phyloP scores from a whole-genome alignment of 352 stramenopile genomes.

The Globisporangium spiculum region DNA sequence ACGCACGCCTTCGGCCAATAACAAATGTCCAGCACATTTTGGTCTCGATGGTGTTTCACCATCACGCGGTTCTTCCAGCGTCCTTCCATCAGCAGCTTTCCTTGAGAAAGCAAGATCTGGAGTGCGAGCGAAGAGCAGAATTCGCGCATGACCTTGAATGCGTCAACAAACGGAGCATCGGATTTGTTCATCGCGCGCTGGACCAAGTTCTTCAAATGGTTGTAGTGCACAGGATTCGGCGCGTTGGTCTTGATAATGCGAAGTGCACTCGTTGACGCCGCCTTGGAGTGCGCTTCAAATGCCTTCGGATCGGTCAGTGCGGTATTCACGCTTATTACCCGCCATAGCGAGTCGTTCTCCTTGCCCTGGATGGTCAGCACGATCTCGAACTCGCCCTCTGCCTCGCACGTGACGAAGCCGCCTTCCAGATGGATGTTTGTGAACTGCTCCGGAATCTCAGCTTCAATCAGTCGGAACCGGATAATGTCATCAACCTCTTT shows the following conservation, averaged over 20 bases:
- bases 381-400: constrained; percentile 81
- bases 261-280: constrained; percentile 59
- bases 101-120: constrained; percentile 73
- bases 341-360: constrained; percentile 70
- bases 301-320: constrained; percentile 57
- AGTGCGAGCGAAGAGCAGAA: constrained; percentile 79
- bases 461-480: constrained; percentile 79
- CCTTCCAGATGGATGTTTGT: constrained; percentile 74
- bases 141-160: constrained; percentile 79
- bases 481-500: constrained; percentile 77
- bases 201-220: constrained; percentile 82
- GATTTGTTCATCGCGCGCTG: constrained; percentile 86
- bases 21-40: constrained; percentile 77
- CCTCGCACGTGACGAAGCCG: constrained; percentile 75
- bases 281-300: constrained; percentile 52
- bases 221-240: constrained; percentile 69
- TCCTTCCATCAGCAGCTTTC: constrained; percentile 72
- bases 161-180: constrained; percentile 70
- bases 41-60: constrained; percentile 76
- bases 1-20: constrained; percentile 79
- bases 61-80: constrained; percentile 79
- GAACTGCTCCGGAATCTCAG: constrained; percentile 74
- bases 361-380: constrained; percentile 82
- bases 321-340: constrained; percentile 78
- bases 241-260: constrained; percentile 79